Percentiles rank a stretch among this genome's conserved stretches.
Conservation (phyloP, 2,329 filamentous ascomycete genomes). For the Venturiaceae sp. region DNA sequence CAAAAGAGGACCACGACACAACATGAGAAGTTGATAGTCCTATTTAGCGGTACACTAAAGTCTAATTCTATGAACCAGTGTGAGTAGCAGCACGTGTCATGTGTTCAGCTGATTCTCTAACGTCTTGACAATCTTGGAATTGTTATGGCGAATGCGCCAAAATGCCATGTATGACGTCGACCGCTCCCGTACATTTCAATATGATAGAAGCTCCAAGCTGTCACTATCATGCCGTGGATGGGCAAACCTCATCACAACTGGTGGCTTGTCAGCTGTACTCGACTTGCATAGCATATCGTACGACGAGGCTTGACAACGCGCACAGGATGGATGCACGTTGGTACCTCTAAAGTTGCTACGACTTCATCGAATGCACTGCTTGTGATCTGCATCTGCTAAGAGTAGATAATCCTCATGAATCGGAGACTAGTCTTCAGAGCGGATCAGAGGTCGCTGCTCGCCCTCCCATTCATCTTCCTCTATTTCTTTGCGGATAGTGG, state of each 20-base stretch:
- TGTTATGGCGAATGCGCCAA: no score
- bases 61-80: background rate
- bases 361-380: background rate
- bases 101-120: background rate
- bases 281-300: background rate
- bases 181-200: no score
- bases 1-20: background rate
- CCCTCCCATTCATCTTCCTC: conserved; percentile 1
- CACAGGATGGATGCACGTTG: background rate
- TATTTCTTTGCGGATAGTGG: background rate
- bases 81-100: background rate
- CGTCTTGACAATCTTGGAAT: background rate
- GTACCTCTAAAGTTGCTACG: background rate
- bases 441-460: background rate
- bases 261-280: background rate
- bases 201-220: no score
- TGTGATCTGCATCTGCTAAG: background rate
- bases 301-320: background rate
- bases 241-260: background rate
- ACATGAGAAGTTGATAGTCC: no score
- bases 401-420: background rate
- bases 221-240: no score
- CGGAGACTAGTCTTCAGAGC: background rate
- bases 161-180: no score
- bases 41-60: background rate